phyloP scores from a whole-genome alignment of 768 basidiomycete species.

The Lactarius psammicola region DNA sequence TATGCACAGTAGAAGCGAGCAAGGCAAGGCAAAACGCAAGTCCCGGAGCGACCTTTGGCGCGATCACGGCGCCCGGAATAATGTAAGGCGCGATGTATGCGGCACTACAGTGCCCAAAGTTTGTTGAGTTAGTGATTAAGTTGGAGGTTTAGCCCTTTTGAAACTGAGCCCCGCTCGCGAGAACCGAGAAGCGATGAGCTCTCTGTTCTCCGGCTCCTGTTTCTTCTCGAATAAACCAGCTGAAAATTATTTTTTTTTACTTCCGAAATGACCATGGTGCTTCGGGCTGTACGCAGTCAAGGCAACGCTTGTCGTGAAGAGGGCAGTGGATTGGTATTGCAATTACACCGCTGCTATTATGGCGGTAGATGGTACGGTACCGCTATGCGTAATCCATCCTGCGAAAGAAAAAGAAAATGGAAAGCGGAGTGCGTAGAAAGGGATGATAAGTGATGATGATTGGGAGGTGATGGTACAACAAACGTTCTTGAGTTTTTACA shows the following conservation, averaged over 20 bases:
- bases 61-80: not conserved
- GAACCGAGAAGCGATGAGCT: not conserved
- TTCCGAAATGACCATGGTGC: not conserved
- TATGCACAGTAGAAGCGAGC: not conserved
- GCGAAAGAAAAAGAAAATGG: no score
- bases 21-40: not conserved
- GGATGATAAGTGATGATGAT: not conserved
- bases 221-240: no score
- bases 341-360: constrained; percentile 16
- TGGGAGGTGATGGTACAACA: constrained; percentile 19
- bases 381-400: constrained; percentile 25
- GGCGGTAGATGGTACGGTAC: constrained; percentile 17
- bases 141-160: not conserved
- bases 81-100: not conserved
- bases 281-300: not conserved
- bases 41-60: not conserved
- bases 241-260: no score
- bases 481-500: constrained; percentile 12
- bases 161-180: not conserved
- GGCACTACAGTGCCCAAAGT: no score
- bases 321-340: constrained; percentile 12
- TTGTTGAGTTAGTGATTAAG: no score
- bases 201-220: not conserved
- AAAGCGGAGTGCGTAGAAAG: not conserved
- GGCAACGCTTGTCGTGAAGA: not conserved